Percentiles rank a stretch among this genome's conserved stretches.
phyloP scores from a whole-genome alignment of 495 filamentous ascomycete species.

The Podospora comata region DNA sequence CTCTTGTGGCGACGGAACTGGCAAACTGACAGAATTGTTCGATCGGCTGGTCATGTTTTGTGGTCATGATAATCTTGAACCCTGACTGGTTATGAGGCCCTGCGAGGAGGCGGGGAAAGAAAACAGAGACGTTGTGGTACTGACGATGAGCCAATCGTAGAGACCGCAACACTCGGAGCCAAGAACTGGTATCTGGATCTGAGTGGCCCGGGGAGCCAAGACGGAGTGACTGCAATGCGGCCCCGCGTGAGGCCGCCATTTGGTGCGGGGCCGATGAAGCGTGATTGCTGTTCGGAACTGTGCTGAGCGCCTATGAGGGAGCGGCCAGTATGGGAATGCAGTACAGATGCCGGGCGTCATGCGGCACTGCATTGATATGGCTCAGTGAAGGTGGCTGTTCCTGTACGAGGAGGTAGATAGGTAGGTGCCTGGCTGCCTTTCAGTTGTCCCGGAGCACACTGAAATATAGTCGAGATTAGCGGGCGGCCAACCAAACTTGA shows the following conservation, averaged over 20 bases:
- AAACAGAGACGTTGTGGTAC: background rate
- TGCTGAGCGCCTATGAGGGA: background rate
- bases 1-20: background rate
- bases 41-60: background rate
- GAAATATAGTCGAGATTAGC: too few species aligned
- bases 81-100: background rate
- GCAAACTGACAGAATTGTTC: background rate
- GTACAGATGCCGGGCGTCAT: background rate
- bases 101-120: background rate
- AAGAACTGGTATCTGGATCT: conserved; percentile 3
- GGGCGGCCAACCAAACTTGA: background rate
- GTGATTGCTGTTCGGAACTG: background rate
- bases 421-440: background rate
- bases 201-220: background rate
- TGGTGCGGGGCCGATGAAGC: background rate
- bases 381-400: background rate
- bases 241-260: conserved; percentile 13
- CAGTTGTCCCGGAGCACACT: too few species aligned
- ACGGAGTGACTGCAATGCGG: conserved; percentile 3
- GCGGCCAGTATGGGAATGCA: background rate
- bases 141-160: background rate
- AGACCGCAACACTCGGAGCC: background rate
- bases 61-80: background rate
- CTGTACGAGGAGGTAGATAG: background rate
- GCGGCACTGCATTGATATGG: background rate